Evolutionary conservation across 345 rosid genomes (phyloP).

Genomic region (Dovyalis caffra): DNA sequence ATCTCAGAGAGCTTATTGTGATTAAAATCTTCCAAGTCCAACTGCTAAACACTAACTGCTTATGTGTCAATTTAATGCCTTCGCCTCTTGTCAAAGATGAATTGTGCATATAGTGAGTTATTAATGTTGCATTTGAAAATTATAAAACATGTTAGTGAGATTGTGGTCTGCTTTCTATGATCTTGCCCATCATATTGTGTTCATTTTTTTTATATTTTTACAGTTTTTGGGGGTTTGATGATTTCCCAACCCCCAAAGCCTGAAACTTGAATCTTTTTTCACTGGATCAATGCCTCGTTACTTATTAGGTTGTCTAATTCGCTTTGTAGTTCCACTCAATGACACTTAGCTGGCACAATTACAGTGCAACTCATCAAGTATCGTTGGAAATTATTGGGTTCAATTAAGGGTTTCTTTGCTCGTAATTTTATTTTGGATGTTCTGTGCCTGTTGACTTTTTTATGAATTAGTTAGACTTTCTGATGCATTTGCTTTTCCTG

Average conservation of each 20-base stretch:
- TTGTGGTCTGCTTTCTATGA: neutral
- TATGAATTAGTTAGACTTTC: neutral
- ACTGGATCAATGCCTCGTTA: too few relatives aligned
- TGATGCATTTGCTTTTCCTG: neutral
- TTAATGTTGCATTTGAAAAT: neutral
- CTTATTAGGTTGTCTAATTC: neutral
- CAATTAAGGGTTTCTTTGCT: neutral
- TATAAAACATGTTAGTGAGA: neutral
- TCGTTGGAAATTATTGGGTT: neutral
- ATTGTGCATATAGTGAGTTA: neutral
- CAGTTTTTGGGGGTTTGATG: too few relatives aligned
- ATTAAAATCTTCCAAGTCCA: neutral
- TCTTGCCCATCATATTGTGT: neutral
- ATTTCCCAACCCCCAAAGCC: too few relatives aligned
- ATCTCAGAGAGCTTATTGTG: too few relatives aligned
- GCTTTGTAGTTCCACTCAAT: neutral
- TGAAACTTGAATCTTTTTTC: too few relatives aligned
- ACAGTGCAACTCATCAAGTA: neutral
- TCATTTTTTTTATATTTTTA: too few relatives aligned
- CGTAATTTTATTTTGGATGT: neutral
- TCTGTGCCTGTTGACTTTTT: neutral
- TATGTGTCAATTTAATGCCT: neutral
- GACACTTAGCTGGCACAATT: neutral
- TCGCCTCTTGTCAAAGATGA: neutral
- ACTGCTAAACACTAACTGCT: neutral